Evolutionary conservation across 257 asterid genomes (phyloP).

Genomic region (Capsicum baccatum): DNA sequence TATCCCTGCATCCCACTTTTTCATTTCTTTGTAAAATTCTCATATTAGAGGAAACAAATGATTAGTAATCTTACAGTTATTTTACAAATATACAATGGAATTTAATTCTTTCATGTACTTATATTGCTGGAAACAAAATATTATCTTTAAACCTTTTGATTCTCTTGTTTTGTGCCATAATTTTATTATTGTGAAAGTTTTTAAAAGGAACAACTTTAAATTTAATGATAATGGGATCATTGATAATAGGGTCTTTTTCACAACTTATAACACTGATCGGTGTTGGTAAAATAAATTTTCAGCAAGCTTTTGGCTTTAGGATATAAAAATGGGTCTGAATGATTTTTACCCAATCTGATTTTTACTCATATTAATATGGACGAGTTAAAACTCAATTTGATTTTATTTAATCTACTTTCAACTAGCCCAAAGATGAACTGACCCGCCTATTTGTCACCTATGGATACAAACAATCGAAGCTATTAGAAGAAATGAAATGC

Average conservation of each 20-base stretch:
- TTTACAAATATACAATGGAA: background rate
- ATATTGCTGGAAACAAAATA: background rate
- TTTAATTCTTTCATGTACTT: background rate
- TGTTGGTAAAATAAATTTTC: background rate
- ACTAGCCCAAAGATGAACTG: background rate
- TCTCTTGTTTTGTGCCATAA: constrained; percentile 1
- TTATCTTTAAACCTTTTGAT: background rate
- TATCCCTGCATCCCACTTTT: background rate
- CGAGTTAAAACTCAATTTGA: background rate
- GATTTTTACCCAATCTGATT: background rate
- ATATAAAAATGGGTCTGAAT: background rate
- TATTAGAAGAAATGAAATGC: background rate
- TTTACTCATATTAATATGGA: background rate
- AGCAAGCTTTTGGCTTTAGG: background rate
- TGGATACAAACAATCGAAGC: background rate
- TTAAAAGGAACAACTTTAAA: background rate
- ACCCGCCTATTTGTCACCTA: background rate
- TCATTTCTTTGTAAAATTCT: background rate
- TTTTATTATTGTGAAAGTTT: background rate
- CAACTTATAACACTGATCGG: background rate
- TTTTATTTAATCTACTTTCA: too few relatives aligned
- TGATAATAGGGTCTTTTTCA: background rate
- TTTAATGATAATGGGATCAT: background rate
- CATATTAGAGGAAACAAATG: background rate
- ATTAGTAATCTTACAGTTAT: background rate